Percentiles rank a stretch among this genome's conserved stretches.
Conservation (phyloP, 75 land plant genomes). For the Picea sitchensis region DNA sequence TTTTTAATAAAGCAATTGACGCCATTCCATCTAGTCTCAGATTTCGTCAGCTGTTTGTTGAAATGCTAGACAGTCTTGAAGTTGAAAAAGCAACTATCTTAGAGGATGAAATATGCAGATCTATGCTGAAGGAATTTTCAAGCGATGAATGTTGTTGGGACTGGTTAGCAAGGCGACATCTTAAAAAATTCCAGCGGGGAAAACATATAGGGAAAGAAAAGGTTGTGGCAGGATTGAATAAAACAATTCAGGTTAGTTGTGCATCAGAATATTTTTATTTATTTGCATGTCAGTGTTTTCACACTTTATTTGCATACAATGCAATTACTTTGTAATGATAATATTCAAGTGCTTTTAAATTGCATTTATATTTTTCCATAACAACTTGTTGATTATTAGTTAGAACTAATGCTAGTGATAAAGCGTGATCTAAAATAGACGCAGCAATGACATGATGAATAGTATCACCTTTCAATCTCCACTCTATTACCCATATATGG, state of each 20-base stretch:
- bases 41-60: slow-evolving; percentile 66
- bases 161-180: slow-evolving; percentile 72
- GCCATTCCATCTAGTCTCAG: slow-evolving; percentile 57
- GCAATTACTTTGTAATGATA: no score
- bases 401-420: no score
- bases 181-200: slow-evolving; percentile 11
- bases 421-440: no score
- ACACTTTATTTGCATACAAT: no score
- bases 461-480: no score
- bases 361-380: no score
- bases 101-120: slow-evolving; percentile 51
- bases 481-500: no score
- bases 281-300: no score
- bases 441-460: no score
- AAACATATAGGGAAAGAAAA: slow-evolving; percentile 7
- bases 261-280: no score
- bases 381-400: no score
- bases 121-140: slow-evolving; percentile 66
- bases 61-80: slow-evolving; percentile 57
- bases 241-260: slow-evolving; percentile 47
- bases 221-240: slow-evolving; percentile 19
- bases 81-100: slow-evolving; percentile 47
- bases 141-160: slow-evolving; percentile 77
- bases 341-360: no score
- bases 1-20: slow-evolving; percentile 65